Conservation (phyloP, 2,329 filamentous ascomycete genomes). For the Fusarium sororula region DNA sequence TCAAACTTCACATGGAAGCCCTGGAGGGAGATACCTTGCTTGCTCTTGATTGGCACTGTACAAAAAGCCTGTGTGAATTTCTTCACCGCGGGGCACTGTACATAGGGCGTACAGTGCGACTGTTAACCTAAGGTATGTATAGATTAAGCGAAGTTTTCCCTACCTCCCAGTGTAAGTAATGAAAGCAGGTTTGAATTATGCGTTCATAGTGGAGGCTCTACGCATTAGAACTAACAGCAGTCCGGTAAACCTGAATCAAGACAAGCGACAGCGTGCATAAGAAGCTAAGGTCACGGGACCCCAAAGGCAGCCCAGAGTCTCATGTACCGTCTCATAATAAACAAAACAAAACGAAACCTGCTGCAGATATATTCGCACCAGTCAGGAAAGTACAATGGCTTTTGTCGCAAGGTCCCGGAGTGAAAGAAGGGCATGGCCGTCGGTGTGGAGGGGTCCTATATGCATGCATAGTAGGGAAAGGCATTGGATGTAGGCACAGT, state of each 20-base stretch:
- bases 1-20: not conserved
- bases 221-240: not conserved
- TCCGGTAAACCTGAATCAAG: not conserved
- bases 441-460: conserved; percentile 20
- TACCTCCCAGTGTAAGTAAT: not conserved
- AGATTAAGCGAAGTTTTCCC: conserved; percentile 30
- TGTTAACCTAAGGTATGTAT: not conserved
- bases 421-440: not conserved
- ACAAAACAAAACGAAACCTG: not conserved
- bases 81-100: conserved; percentile 26
- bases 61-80: conserved; percentile 26
- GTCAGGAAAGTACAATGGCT: not conserved
- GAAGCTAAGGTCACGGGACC: not conserved
- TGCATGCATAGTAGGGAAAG: not conserved
- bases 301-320: not conserved
- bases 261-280: not conserved
- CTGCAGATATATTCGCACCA: not conserved
- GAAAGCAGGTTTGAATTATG: conserved; percentile 5
- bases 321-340: not conserved
- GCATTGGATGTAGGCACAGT: not conserved
- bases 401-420: not conserved
- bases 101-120: conserved; percentile 15
- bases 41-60: conserved; percentile 13
- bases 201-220: conserved; percentile 11
- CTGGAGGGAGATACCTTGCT: not conserved